phyloP scores from a whole-genome alignment of 768 basidiomycete genomes.

The Trametes elegans region DNA sequence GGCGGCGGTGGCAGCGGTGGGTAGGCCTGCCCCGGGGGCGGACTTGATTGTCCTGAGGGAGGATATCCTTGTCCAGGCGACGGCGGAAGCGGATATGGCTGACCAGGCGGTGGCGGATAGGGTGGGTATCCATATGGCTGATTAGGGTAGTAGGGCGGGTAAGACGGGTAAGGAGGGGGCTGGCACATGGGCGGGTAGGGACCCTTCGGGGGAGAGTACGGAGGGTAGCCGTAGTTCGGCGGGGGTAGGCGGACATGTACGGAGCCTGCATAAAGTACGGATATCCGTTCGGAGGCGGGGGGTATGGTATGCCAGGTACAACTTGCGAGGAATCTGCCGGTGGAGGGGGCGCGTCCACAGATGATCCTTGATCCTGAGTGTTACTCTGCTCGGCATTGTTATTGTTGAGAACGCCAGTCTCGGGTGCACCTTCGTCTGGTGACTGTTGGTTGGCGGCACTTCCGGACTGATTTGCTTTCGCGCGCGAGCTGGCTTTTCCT shows the following conservation, averaged over 20 bases:
- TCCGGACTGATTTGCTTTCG: not conserved
- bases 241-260: slow-evolving; percentile 29
- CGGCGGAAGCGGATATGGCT: slow-evolving; percentile 11
- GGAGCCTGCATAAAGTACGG: slow-evolving; percentile 41
- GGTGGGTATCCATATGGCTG: slow-evolving; percentile 14
- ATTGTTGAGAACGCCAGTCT: too few relatives aligned
- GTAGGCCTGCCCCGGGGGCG: not conserved
- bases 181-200: slow-evolving; percentile 20
- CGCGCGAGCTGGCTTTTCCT: not conserved
- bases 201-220: slow-evolving; percentile 18
- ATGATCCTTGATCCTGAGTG: too few relatives aligned
- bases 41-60: not conserved
- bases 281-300: slow-evolving; percentile 25
- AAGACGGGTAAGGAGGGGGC: slow-evolving; percentile 18
- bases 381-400: too few relatives aligned
- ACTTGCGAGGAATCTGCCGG: not conserved
- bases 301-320: slow-evolving; percentile 15
- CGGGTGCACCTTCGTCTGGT: not conserved
- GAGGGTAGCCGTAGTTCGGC: slow-evolving; percentile 13
- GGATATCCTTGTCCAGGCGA: not conserved
- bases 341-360: not conserved
- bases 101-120: slow-evolving; percentile 10
- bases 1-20: slow-evolving; percentile 1
- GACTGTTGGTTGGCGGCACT: not conserved
- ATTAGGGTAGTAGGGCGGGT: slow-evolving; percentile 19